Evolutionary conservation across 179 eudicot genomes (phyloP), one percentile per base, ranked within the genome.

Genomic region (Corrigiola litoralis): DNA sequence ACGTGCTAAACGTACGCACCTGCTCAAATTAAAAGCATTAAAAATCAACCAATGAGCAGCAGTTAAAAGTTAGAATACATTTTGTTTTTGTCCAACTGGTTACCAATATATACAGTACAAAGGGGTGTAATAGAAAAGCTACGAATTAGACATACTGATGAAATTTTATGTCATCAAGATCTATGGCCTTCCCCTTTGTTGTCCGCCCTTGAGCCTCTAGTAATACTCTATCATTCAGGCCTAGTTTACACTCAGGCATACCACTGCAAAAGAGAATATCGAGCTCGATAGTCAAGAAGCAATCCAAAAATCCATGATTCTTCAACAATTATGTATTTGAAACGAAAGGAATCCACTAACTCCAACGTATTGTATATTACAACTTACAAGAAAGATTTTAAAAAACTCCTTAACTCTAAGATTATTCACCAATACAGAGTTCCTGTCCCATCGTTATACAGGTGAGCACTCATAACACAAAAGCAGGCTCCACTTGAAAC

Each of bases 211-310:
- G 98, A 10, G 98, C 98, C 71, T 92, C 98, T 79, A 92, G 72
- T 56, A 92, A 70, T 56, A 91, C 88, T 84, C 95, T 79, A 72
- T 92, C 98, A 75, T 92, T 92, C 42, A 92, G 85, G 63, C 98
- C 98, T 40, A 92, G 87, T 76, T 92, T 92, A 81, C 98, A 92
- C 77, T 92, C 98, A 12, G 98, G 98, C 98, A 92, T 92, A 67
- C 98, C 98, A 87, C 98, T 92, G 88, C 79, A 73, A 72, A 31
- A 73, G 36, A 65, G 41, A 61, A 28, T 5, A 38, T 33, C 16
- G 9, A 31, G 37, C 11, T 21, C 14, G 37, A 32, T 34, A 63
- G 51, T 21, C 31, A 41, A 23, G 2, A 46, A 33, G 27, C 18
- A 6, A 27, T 29, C 13, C 40, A 14, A 29, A 59, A 0, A 27